phyloP scores from a whole-genome alignment of 208 protist genomes.

The Acanthamoeba sp. region DNA sequence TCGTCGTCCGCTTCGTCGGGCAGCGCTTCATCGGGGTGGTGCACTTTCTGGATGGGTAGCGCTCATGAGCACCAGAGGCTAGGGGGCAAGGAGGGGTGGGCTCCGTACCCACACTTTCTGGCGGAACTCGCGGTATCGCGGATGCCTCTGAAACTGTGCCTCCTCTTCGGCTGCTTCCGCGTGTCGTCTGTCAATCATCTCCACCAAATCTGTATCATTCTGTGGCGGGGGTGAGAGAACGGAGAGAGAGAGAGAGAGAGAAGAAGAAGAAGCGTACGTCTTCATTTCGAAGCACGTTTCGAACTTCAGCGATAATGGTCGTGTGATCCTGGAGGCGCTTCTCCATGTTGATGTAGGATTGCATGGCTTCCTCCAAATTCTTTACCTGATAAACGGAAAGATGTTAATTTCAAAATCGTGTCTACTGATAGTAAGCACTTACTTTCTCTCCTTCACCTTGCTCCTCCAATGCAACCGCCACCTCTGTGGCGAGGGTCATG shows the following conservation, averaged over 20 bases:
- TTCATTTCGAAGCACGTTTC: background rate
- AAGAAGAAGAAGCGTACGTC: background rate
- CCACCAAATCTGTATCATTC: background rate
- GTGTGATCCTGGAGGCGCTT: background rate
- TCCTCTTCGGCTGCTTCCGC: background rate
- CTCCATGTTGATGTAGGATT: slow-evolving; percentile 7
- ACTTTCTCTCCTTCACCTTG: slow-evolving; percentile 26
- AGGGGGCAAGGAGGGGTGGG: background rate
- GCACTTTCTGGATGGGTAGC: background rate
- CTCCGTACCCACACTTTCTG: slow-evolving; percentile 14
- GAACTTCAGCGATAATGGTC: background rate
- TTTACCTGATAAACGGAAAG: background rate
- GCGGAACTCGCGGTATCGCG: background rate
- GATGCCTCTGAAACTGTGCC: background rate
- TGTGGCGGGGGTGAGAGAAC: background rate
- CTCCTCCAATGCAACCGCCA: slow-evolving; percentile 10
- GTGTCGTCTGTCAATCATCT: slow-evolving; percentile 3
- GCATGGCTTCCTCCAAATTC: slow-evolving; percentile 16
- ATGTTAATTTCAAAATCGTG: background rate
- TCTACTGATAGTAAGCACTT: background rate
- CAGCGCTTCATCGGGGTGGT: slow-evolving; percentile 14
- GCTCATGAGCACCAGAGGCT: no score
- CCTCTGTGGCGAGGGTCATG: background rate
- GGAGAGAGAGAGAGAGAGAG: background rate
- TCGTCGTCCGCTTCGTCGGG: slow-evolving; percentile 34